phyloP scores from a whole-genome alignment of 2,329 filamentous ascomycete genomes.

The Penicillium sp. region DNA sequence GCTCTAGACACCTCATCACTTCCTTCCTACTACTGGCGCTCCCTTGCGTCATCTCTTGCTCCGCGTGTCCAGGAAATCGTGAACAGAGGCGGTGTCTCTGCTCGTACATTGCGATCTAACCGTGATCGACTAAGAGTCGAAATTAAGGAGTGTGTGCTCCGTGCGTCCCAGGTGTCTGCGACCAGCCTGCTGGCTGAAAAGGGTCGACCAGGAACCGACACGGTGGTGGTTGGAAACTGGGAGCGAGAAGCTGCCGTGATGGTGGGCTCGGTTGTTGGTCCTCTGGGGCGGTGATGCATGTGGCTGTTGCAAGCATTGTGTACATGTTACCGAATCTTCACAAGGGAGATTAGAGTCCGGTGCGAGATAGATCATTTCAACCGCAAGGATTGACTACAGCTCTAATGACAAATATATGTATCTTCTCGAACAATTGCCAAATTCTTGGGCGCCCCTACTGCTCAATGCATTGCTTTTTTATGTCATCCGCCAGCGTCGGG shows the following conservation, averaged over 20 bases:
- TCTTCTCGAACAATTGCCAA: too few relatives aligned
- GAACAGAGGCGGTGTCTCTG: conserved; percentile 70
- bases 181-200: conserved; percentile 42
- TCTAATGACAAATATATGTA: not conserved
- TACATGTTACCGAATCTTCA: not conserved
- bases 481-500: too few relatives aligned
- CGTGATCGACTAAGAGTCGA: conserved; percentile 65
- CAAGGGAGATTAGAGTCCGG: not conserved
- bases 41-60: conserved; percentile 68
- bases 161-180: conserved; percentile 61
- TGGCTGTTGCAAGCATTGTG: not conserved
- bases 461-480: too few relatives aligned
- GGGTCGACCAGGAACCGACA: conserved; percentile 36
- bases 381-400: not conserved
- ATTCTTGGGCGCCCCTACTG: too few relatives aligned
- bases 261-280: conserved; percentile 71
- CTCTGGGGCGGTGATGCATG: conserved; percentile 30
- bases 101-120: conserved; percentile 69
- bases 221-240: conserved; percentile 54
- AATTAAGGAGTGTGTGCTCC: conserved; percentile 72
- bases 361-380: not conserved
- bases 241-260: conserved; percentile 91
- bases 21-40: conserved; percentile 87
- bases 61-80: conserved; percentile 76
- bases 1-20: conserved; percentile 81